A percentile compares a stretch with the other conserved stretches of the same genome.
These are phyloP conservation scores for Macrocystidia cucumis DNA, from an alignment of 1,284 basidiomycete species.

Conservation along the genomic window DNA sequence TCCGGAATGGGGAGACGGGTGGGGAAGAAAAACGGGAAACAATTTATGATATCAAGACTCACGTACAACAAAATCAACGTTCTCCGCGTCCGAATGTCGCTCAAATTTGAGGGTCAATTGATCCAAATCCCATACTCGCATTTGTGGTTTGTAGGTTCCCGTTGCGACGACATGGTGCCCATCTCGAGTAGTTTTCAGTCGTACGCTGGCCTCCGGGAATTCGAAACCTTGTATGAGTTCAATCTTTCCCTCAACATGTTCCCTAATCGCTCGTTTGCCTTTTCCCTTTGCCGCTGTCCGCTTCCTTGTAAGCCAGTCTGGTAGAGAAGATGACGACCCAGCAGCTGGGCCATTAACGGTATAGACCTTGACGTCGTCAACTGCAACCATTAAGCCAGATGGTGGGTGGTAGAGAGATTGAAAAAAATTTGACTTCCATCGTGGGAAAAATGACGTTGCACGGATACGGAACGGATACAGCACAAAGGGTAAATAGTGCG, in stretches of 20 bases:
- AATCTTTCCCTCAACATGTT: conserved; percentile 71
- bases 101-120: conserved; percentile 95
- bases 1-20: conserved; percentile 1
- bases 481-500: too few relatives aligned
- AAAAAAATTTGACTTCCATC: too few relatives aligned
- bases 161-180: conserved; percentile 92
- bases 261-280: conserved; percentile 55
- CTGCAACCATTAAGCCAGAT: too few relatives aligned
- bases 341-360: conserved; percentile 85
- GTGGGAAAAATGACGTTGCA: too few relatives aligned
- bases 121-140: conserved; percentile 93
- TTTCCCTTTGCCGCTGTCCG: conserved; percentile 47
- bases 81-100: conserved; percentile 93
- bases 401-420: too few relatives aligned
- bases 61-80: conserved; percentile 96
- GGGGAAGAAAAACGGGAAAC: conserved; percentile 3
- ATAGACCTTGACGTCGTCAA: conserved; percentile 70
- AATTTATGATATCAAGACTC: too few relatives aligned
- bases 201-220: conserved; percentile 94
- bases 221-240: conserved; percentile 94
- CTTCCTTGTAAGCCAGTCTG: conserved; percentile 84
- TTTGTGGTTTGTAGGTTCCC: conserved; percentile 97
- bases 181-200: conserved; percentile 86
- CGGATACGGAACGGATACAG: too few relatives aligned
- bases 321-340: conserved; percentile 78